Percentiles rank a stretch among this genome's conserved stretches.
These are phyloP conservation scores for Aquanectria penicillioides DNA, from an alignment of 2,329 filamentous ascomycete species.

Conservation along the genomic window DNA sequence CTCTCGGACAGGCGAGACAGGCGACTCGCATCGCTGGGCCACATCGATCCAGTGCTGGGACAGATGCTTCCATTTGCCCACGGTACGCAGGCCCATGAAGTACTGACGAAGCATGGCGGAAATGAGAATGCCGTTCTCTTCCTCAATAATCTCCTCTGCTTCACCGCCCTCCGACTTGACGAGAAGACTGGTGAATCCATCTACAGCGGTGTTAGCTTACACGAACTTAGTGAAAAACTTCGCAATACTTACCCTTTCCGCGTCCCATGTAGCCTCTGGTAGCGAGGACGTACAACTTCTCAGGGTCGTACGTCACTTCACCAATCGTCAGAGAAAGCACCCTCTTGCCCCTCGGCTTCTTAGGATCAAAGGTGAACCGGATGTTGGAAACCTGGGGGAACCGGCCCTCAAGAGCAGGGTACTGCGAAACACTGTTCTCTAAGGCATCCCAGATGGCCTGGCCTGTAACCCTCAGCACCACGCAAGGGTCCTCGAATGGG, in stretches of 20 bases:
- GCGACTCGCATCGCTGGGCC: constrained; percentile 67
- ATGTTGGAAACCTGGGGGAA: constrained; percentile 92
- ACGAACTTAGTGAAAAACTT: not conserved
- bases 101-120: constrained; percentile 90
- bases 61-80: constrained; percentile 83
- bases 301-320: constrained; percentile 68
- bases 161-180: constrained; percentile 79
- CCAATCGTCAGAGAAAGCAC: constrained; percentile 71
- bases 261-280: constrained; percentile 91
- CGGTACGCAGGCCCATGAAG: constrained; percentile 84
- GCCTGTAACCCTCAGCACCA: constrained; percentile 78
- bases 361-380: constrained; percentile 75
- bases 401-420: constrained; percentile 84
- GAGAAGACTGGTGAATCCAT: constrained; percentile 83
- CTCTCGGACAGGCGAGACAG: constrained; percentile 49
- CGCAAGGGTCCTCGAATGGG: constrained; percentile 90
- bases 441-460: constrained; percentile 80
- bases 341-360: constrained; percentile 67
- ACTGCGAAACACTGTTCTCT: constrained; percentile 83
- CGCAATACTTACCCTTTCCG: constrained; percentile 67
- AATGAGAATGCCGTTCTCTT: constrained; percentile 88
- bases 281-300: constrained; percentile 75
- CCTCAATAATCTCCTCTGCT: constrained; percentile 81
- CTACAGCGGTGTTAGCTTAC: constrained; percentile 49
- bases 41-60: constrained; percentile 75